Evolutionary conservation across 1,139 yeast species (phyloP), one percentile per base, ranked within the genome.

Genomic region (Candida albicans): DNA sequence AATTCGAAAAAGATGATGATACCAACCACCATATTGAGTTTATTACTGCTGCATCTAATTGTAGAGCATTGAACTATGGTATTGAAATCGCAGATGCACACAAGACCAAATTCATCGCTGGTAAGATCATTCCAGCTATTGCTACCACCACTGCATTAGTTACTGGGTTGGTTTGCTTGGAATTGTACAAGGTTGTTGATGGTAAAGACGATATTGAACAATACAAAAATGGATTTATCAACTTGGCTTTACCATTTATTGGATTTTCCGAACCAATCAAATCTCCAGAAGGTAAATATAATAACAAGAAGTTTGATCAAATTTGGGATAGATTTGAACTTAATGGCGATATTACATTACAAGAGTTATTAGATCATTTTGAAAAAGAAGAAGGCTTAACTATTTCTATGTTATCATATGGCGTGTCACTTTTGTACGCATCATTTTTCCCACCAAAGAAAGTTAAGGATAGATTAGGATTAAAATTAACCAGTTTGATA

Each of bases 81-180:
- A 91, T 93, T 57, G 93, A 86, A 56, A 66, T 86, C 50, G 93
- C 86, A 27, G 95, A 84, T 60, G 80, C 79, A 46, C 79, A 79
- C 43, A 85, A 83, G 68, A 87, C 95, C 28, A 87, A 87, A 62
- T 84, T 86, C 52, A 86, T 86, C 62, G 95, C 95, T 12, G 98
- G 98, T 44, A 84, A 95, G 66, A 93, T 93, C 54, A 91, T 93
- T 54, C 99, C 99, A 10, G 99, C 99, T 13, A 93, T 93, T 73
- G 99, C 99, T 32, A 93, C 99, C 1, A 95, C 99, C 4, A 93
- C 99, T 15, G 96, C 97, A 10, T 74, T 91, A 56, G 98, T 93
- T 11, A 89, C 99, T 5, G 99, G 99, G 37, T 75, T 93, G 58
- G 96, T 90, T 33, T 88, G 95, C 59, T 73, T 93, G 55, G 99